Base-by-base conservation (phyloP, 164 flowering plant species). In the Vitis labrusca region DNA sequence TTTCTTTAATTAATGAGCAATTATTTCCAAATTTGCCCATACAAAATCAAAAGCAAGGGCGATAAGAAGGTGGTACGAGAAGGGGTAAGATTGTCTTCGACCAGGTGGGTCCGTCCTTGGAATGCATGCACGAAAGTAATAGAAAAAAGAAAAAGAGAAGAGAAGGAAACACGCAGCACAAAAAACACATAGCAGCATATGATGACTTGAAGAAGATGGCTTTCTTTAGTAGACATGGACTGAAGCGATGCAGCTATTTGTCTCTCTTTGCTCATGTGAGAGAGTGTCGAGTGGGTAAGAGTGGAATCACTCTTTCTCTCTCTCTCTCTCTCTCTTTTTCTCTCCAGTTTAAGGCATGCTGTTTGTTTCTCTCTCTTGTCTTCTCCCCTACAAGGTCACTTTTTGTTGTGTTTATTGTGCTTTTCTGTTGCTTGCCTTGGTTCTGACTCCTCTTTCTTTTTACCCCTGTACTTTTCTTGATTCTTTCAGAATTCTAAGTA, bases 221-320 rank as follows among this genome's bases (percentile, higher is more conserved):
- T 65, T 72, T 74, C 44, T 83, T 70, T 64, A 71, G 54, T 54
- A 69, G 83, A 84, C 81, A 76, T 70, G 69, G 64, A 51, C 80
- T 55, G 78, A 59, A 44, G 57, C 83, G 69, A 32, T 19, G 80
- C 83, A 78, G 88, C 71, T 53, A 75, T 16, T 13, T 81, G 85
- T 81, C 76, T 62, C 78, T 69, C 72, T 27, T 67, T 70, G 44
- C 71, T 63, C 44, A 37, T 37, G 44, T 37, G 44, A 37, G 44
- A 37, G 44, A 37, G 44, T 37, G 7, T 37, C 6, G 7, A 37
- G 44, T 37, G 7, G 44, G 44, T 0, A 37, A 37, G 5, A 3
- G 44, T 37, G 44, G 44, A 68, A n/a, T 16, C 59, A 44, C 51
- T n/a, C 71, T 61, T 53, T 59, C 47, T 74, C 79, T 63, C 30